Evolutionary conservation across 2,329 filamentous ascomycete genomes (phyloP).

Genomic region (Calonectria multiphialidica): DNA sequence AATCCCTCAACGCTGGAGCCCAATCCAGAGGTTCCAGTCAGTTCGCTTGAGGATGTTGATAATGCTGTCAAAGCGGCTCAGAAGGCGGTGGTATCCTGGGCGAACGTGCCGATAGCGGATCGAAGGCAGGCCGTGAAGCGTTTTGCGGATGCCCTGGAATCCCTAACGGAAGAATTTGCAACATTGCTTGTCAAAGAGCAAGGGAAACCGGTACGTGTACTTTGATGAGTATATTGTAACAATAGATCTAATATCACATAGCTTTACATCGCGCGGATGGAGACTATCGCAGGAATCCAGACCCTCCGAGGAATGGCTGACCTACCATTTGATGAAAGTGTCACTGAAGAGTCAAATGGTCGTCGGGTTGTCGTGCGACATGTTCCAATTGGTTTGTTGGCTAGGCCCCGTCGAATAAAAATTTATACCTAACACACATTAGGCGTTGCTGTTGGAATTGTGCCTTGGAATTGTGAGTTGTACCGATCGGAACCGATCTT

Average conservation of each 20-base stretch:
- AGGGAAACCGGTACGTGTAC: conserved; percentile 14
- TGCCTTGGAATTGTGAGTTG: conserved; percentile 7
- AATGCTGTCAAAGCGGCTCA: background rate
- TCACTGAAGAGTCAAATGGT: background rate
- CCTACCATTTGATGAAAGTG: background rate
- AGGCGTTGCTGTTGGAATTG: conserved; percentile 2
- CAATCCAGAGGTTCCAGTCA: background rate
- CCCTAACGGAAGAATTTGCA: background rate
- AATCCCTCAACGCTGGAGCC: conserved; percentile 2
- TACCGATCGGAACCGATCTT: background rate
- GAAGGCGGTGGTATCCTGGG: background rate
- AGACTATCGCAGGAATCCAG: background rate
- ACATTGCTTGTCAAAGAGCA: conserved; percentile 9
- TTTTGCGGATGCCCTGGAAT: background rate
- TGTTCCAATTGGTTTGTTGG: background rate
- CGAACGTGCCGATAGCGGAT: background rate
- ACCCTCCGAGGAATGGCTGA: background rate
- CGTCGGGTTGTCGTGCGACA: background rate
- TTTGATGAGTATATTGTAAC: no score
- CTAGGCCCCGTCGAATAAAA: no score
- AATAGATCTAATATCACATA: background rate
- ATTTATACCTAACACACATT: no score
- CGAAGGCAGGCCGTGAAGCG: background rate
- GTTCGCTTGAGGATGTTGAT: conserved; percentile 6
- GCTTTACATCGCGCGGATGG: background rate